Evolutionary conservation across 768 basidiomycete genomes (phyloP).

Genomic region (Tulasnella sp.): DNA sequence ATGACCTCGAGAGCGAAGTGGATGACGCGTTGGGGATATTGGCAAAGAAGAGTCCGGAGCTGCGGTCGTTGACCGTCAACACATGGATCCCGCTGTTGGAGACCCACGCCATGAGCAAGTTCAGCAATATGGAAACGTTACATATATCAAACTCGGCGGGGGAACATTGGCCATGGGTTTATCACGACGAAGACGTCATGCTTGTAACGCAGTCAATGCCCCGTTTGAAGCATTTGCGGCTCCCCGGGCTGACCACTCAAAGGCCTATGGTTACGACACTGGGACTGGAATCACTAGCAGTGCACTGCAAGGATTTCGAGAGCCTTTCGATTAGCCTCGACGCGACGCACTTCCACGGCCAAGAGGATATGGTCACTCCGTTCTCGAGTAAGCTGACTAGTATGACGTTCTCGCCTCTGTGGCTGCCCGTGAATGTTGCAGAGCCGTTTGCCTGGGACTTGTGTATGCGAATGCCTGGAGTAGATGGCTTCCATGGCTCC

Average conservation of each 20-base stretch:
- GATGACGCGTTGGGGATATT: neutral
- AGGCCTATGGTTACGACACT: neutral
- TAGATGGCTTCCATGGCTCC: neutral
- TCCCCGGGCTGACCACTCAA: neutral
- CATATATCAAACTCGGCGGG: neutral
- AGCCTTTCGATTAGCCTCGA: neutral
- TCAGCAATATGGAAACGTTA: neutral
- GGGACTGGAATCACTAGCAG: neutral
- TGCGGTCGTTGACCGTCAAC: neutral
- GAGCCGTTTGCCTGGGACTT: neutral
- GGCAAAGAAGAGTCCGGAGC: neutral
- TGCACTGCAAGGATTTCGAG: neutral
- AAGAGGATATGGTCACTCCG: neutral
- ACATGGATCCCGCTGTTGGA: neutral
- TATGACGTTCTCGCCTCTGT: neutral
- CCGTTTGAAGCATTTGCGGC: neutral
- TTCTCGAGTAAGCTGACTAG: neutral
- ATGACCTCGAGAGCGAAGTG: neutral
- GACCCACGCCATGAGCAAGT: neutral
- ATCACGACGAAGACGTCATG: neutral
- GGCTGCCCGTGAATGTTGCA: neutral
- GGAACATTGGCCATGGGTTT: neutral
- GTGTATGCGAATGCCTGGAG: neutral
- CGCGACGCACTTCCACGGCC: neutral
- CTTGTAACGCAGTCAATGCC: neutral